Evolutionary conservation across 2,329 filamentous ascomycete species (phyloP).

Genomic region (Hypoxylon sp.): DNA sequence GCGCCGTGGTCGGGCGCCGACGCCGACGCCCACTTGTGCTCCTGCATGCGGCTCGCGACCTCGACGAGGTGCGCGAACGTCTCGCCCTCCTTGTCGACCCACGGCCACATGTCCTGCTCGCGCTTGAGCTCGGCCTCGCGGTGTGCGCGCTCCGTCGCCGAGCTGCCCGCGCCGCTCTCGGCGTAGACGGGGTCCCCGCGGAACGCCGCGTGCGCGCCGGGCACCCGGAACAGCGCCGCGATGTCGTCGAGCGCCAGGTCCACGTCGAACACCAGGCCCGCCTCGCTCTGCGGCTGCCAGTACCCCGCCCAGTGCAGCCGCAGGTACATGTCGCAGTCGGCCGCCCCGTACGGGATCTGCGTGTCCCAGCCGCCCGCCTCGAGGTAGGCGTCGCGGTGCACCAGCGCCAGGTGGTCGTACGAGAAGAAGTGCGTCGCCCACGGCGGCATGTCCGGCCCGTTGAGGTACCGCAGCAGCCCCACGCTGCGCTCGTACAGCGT

Average conservation of each 20-base stretch:
- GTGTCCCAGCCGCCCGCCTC: conserved; percentile 58
- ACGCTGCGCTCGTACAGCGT: conserved; percentile 47
- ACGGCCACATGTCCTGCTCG: conserved; percentile 41
- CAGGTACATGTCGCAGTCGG: conserved; percentile 57
- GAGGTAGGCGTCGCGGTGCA: conserved; percentile 55
- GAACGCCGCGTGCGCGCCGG: conserved; percentile 46
- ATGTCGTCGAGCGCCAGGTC: conserved; percentile 53
- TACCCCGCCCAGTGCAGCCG: conserved; percentile 52
- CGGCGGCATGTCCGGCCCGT: conserved; percentile 46
- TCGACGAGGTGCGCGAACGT: conserved; percentile 48
- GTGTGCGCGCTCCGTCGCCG: conserved; percentile 29
- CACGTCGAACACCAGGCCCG: conserved; percentile 54
- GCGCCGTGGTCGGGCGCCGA: conserved; percentile 29
- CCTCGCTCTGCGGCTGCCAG: conserved; percentile 50
- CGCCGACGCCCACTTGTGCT: conserved; percentile 37
- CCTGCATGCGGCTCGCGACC: conserved; percentile 45
- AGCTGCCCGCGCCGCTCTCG: conserved; percentile 1
- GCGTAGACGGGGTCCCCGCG: conserved; percentile 46
- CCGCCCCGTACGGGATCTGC: conserved; percentile 56
- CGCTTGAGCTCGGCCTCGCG: conserved; percentile 43
- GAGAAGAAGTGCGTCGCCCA: conserved; percentile 60
- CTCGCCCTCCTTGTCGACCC: conserved; percentile 48
- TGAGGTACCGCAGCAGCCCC: conserved; percentile 45
- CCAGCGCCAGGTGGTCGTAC: conserved; percentile 58
- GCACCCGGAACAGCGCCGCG: conserved; percentile 52